A percentile compares a stretch with the other conserved stretches of the same genome.
Evolutionary conservation across 352 stramenopile species (phyloP).

Genomic region (Phytophthora niederhauseri): DNA sequence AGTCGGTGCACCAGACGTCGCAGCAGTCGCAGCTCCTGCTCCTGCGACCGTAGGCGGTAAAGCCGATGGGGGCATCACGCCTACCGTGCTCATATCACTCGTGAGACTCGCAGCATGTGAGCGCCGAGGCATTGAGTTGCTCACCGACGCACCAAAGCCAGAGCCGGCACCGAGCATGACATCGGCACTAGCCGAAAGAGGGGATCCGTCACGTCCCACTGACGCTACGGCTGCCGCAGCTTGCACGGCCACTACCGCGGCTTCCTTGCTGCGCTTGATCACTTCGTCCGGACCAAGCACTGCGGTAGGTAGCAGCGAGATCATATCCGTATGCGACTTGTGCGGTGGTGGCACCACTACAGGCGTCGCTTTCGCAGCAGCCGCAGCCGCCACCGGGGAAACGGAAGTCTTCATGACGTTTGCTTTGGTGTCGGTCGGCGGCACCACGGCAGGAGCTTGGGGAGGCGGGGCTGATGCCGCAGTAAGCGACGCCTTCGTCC

Average conservation of each 20-base stretch:
- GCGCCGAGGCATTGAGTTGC: slow-evolving; percentile 43
- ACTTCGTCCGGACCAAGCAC: slow-evolving; percentile 79
- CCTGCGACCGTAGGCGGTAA: slow-evolving; percentile 17
- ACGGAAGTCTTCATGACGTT: slow-evolving; percentile 27
- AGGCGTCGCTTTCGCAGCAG: slow-evolving; percentile 27
- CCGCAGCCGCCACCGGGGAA: slow-evolving; percentile 7
- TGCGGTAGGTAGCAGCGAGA: slow-evolving; percentile 58
- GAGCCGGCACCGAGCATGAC: slow-evolving; percentile 58
- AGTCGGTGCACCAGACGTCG: slow-evolving; percentile 10
- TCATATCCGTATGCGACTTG: slow-evolving; percentile 83
- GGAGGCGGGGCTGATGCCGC: slow-evolving; percentile 28
- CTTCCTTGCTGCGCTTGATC: slow-evolving; percentile 88
- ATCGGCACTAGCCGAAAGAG: slow-evolving; percentile 55
- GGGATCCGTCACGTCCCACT: slow-evolving; percentile 48
- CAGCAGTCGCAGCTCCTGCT: slow-evolving; percentile 14
- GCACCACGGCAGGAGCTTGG: slow-evolving; percentile 9
- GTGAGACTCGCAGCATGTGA: slow-evolving; percentile 44
- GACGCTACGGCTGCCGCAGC: slow-evolving; percentile 70
- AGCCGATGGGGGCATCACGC: slow-evolving; percentile 18
- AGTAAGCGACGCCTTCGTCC: slow-evolving; percentile 41
- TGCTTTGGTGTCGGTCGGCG: slow-evolving; percentile 27
- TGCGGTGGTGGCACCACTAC: slow-evolving; percentile 59
- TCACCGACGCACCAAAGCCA: slow-evolving; percentile 45
- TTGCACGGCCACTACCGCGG: slow-evolving; percentile 75
- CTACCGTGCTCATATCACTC: slow-evolving; percentile 31